A percentile compares a stretch with the other conserved stretches of the same genome.
These are phyloP conservation scores for Rhododendron ovatum DNA, from an alignment of 148 eudicot species.

Conservation along the genomic window DNA sequence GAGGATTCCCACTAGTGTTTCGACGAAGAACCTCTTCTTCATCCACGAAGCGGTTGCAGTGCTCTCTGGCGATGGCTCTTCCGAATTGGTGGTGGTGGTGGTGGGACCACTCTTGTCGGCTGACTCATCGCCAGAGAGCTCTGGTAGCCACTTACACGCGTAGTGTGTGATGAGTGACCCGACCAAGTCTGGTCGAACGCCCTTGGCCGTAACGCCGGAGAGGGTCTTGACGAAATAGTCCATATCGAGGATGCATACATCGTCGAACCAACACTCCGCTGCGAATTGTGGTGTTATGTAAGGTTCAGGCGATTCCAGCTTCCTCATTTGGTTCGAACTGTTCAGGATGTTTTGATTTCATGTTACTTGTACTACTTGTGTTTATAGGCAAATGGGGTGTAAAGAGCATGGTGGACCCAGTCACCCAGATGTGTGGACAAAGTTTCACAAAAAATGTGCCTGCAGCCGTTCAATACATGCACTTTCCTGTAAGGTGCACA, in stretches of 20 bases:
- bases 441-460: background rate
- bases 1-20: conserved; percentile 59
- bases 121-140: conserved; percentile 30
- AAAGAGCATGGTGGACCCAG: background rate
- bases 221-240: conserved; percentile 72
- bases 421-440: background rate
- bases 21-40: conserved; percentile 64
- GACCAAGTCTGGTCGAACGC: conserved; percentile 63
- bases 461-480: background rate
- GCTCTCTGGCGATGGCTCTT: conserved; percentile 25
- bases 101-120: background rate
- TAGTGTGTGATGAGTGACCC: conserved; percentile 82
- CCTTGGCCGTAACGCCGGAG: conserved; percentile 55
- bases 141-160: conserved; percentile 80
- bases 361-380: background rate
- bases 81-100: background rate
- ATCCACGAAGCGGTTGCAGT: conserved; percentile 39
- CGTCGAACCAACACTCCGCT: conserved; percentile 45
- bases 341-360: background rate
- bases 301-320: conserved; percentile 18
- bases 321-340: conserved; percentile 13
- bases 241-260: conserved; percentile 55
- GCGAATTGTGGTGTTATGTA: conserved; percentile 11
- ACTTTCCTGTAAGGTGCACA: background rate
- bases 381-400: background rate